Conservation (phyloP, 352 stramenopile species). For the Phytophthora pistaciae region DNA sequence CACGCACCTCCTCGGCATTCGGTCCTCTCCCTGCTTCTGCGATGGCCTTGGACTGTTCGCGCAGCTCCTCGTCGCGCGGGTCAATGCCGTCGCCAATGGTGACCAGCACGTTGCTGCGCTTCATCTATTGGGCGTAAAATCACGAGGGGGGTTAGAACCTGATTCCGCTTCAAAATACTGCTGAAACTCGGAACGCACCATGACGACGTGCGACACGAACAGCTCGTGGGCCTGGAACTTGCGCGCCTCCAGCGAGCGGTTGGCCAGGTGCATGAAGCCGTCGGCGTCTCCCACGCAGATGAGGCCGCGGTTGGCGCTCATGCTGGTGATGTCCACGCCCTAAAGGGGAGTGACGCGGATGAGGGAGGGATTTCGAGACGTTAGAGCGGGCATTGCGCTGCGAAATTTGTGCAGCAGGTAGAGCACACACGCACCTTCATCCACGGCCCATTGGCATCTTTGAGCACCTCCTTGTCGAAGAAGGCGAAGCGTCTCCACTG, state of each 20-base stretch:
- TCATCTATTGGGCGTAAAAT: conserved; percentile 63
- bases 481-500: conserved; percentile 92
- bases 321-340: conserved; percentile 88
- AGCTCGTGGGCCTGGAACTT: conserved; percentile 89
- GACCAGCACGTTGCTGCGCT: conserved; percentile 89
- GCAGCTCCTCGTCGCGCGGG: conserved; percentile 77
- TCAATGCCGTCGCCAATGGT: conserved; percentile 90
- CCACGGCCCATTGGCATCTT: conserved; percentile 83
- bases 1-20: conserved; percentile 70
- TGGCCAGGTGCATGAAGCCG: conserved; percentile 86
- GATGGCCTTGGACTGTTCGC: conserved; percentile 81
- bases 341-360: conserved; percentile 14
- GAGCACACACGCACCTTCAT: conserved; percentile 67
- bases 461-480: conserved; percentile 91
- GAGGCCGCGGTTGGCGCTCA: conserved; percentile 89
- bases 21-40: conserved; percentile 73
- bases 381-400: conserved; percentile 11
- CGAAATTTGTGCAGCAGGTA: neutral
- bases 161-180: neutral
- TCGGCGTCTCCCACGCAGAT: conserved; percentile 87
- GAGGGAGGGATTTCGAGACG: neutral
- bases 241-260: conserved; percentile 81
- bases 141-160: neutral
- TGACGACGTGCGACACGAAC: conserved; percentile 90
- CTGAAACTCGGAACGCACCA: conserved; percentile 51